A percentile compares a stretch with the other conserved stretches of the same genome.
phyloP scores from a whole-genome alignment of 345 rosid species.

The Salix udensis region DNA sequence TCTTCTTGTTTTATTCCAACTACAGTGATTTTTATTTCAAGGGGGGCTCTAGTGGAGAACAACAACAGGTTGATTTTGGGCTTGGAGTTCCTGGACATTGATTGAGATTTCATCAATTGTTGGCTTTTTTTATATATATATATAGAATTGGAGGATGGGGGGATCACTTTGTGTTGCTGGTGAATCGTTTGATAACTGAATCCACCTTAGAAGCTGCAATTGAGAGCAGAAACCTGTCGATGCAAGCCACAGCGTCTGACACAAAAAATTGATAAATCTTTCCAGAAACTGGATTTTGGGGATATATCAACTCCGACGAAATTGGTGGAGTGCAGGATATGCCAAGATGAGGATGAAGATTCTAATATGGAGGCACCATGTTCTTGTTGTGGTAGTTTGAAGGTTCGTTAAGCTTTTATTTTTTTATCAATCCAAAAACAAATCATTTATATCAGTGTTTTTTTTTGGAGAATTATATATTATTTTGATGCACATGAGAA shows the following conservation, averaged over 20 bases:
- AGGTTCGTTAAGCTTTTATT: conserved; percentile 40
- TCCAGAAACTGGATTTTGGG: conserved; percentile 35
- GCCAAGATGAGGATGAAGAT: conserved; percentile 86
- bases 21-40: conserved; percentile 12
- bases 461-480: neutral
- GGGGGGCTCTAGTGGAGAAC: conserved; percentile 20
- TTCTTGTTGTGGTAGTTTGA: conserved; percentile 85
- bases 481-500: neutral
- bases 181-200: conserved; percentile 82
- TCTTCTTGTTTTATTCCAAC: neutral
- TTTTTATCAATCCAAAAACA: neutral
- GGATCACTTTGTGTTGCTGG: conserved; percentile 86
- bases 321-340: conserved; percentile 86
- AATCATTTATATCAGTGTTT: neutral
- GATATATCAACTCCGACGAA: conserved; percentile 37
- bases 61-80: conserved; percentile 16
- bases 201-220: conserved; percentile 78
- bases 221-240: conserved; percentile 54
- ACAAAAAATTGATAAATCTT: conserved; percentile 26
- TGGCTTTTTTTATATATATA: neutral
- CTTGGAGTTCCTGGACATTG: neutral
- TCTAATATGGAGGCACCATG: conserved; percentile 91
- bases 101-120: neutral
- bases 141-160: conserved; percentile 54
- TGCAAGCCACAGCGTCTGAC: conserved; percentile 42